These are phyloP conservation scores for Fabrea salina DNA, from an alignment of 169 alveolate genomes.

Conservation along the genomic window DNA sequence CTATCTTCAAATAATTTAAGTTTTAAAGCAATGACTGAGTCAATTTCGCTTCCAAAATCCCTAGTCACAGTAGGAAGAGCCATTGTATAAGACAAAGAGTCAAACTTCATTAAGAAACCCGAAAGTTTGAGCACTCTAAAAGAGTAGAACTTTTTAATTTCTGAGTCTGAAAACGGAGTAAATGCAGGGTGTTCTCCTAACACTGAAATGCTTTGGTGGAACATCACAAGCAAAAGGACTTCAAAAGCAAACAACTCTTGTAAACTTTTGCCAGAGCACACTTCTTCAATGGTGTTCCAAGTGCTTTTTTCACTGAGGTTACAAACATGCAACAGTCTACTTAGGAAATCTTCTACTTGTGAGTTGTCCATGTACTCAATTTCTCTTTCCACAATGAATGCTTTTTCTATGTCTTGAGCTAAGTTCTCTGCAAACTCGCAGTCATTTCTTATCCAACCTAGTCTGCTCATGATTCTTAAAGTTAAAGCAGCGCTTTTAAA, in stretches of 20 bases:
- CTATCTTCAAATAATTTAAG: too few relatives aligned
- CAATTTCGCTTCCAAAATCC: neutral
- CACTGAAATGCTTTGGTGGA: neutral
- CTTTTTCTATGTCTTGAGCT: neutral
- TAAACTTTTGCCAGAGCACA: too few relatives aligned
- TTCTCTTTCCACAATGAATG: neutral
- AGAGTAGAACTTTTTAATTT: neutral
- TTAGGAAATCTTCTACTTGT: too few relatives aligned
- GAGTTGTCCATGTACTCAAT: too few relatives aligned
- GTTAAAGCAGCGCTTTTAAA: conserved; percentile 39
- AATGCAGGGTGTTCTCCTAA: neutral
- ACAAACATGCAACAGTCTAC: too few relatives aligned
- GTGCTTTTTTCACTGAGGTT: too few relatives aligned
- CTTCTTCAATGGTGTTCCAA: too few relatives aligned
- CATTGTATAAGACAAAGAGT: neutral
- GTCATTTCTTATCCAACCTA: neutral
- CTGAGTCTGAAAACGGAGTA: neutral
- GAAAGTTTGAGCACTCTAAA: neutral
- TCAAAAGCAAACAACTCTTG: conserved; percentile 20
- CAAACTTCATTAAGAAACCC: neutral
- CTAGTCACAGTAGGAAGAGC: neutral
- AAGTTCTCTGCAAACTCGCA: neutral
- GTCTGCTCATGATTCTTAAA: neutral
- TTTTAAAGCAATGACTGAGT: too few relatives aligned
- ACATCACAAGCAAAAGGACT: neutral